Conservation (phyloP, 345 rosid species). For the Jatropha curcas region DNA sequence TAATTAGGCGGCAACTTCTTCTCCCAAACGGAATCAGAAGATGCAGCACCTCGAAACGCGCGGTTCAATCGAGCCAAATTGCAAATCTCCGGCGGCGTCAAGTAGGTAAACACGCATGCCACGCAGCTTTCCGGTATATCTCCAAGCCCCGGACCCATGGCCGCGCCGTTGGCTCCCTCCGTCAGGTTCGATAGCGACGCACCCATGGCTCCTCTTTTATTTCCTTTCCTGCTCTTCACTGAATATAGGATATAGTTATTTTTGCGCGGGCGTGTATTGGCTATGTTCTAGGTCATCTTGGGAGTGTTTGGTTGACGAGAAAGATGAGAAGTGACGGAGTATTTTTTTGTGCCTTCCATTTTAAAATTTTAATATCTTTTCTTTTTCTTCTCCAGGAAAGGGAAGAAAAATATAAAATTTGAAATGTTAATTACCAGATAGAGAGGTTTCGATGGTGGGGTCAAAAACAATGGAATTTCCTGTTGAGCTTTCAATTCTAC, state of each 20-base stretch:
- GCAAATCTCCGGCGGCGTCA: constrained; percentile 97
- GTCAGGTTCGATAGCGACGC: constrained; percentile 75
- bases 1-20: constrained; percentile 77
- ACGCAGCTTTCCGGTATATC: constrained; percentile 96
- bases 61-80: constrained; percentile 79
- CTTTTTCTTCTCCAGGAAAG: not conserved
- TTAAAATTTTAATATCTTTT: no score
- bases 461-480: not conserved
- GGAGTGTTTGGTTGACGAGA: not conserved
- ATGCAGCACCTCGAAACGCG: constrained; percentile 87
- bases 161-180: constrained; percentile 56
- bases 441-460: not conserved
- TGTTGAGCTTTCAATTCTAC: not conserved
- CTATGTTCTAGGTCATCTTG: not conserved
- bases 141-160: constrained; percentile 64
- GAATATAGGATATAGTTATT: not conserved
- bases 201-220: constrained; percentile 47
- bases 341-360: not conserved
- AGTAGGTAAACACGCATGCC: constrained; percentile 75
- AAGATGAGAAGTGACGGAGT: not conserved
- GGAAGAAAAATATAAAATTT: not conserved
- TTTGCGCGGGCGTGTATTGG: not conserved
- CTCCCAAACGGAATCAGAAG: constrained; percentile 93
- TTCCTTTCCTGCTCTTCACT: not conserved
- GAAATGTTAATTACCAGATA: no score